These are phyloP conservation scores for Caryopteris hybrid DNA, from an alignment of 305 asterid species.

Conservation along the genomic window DNA sequence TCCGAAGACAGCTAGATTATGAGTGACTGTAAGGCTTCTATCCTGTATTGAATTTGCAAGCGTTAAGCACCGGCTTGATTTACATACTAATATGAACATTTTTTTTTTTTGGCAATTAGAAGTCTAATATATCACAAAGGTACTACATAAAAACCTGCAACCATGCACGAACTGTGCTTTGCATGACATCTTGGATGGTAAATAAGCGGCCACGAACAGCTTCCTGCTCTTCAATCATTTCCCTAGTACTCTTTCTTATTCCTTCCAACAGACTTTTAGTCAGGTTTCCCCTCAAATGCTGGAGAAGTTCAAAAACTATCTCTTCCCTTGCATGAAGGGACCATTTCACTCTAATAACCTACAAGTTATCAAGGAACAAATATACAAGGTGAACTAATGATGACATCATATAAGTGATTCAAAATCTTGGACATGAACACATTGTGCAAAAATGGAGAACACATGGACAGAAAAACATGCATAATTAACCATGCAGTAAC, in stretches of 20 bases:
- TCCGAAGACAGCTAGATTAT: slow-evolving; percentile 85
- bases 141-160: slow-evolving; percentile 59
- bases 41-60: slow-evolving; percentile 43
- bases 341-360: slow-evolving; percentile 98
- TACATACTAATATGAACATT: background rate
- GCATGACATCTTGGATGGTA: slow-evolving; percentile 99
- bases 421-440: background rate
- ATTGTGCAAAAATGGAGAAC: background rate
- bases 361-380: slow-evolving; percentile 1
- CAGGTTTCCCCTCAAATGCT: slow-evolving; percentile 75
- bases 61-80: background rate
- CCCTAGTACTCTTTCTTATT: slow-evolving; percentile 75
- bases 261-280: slow-evolving; percentile 65
- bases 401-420: background rate
- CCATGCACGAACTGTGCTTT: slow-evolving; percentile 97
- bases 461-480: background rate
- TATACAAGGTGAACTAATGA: background rate
- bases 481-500: background rate
- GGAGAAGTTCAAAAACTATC: slow-evolving; percentile 90
- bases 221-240: slow-evolving; percentile 98
- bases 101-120: background rate
- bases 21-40: slow-evolving; percentile 82
- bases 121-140: background rate
- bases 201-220: slow-evolving; percentile 96
- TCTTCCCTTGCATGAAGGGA: slow-evolving; percentile 99